phyloP scores from a whole-genome alignment of 345 rosid species.

The Heritiera littoralis region DNA sequence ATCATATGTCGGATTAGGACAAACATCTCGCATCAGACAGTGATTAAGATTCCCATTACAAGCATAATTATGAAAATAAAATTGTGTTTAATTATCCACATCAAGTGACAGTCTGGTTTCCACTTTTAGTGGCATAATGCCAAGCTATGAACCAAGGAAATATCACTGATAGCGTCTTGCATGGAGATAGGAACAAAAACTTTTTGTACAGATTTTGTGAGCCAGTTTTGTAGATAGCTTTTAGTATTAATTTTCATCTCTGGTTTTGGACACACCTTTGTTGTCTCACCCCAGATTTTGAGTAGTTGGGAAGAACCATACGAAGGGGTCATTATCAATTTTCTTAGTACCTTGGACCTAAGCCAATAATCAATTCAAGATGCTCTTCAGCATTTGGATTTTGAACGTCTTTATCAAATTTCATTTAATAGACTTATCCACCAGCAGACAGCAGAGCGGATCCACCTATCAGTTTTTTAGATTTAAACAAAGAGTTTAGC shows the following conservation, averaged over 20 bases:
- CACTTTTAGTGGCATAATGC: not conserved
- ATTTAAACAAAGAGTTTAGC: not conserved
- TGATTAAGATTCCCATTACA: not conserved
- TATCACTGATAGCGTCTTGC: not conserved
- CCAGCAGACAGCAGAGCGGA: not conserved
- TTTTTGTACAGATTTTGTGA: not conserved
- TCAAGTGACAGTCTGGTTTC: not conserved
- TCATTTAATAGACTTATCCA: not conserved
- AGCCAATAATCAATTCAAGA: not conserved
- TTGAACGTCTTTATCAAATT: not conserved
- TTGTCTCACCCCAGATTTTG: conserved; percentile 4
- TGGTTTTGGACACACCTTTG: conserved; percentile 5
- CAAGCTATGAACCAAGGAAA: not conserved
- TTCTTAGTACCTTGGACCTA: not conserved
- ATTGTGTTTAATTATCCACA: not conserved
- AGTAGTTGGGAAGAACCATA: not conserved
- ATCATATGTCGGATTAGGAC: conserved; percentile 5
- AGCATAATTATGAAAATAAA: not conserved
- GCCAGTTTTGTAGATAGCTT: not conserved
- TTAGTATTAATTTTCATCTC: not conserved
- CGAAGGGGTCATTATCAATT: not conserved
- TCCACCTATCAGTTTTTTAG: not conserved
- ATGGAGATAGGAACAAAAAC: not conserved
- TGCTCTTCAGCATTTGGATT: not conserved
- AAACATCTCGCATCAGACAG: not conserved